These are phyloP conservation scores for Lentithecium fluviatile DNA, from an alignment of 495 filamentous ascomycete genomes.

Conservation along the genomic window DNA sequence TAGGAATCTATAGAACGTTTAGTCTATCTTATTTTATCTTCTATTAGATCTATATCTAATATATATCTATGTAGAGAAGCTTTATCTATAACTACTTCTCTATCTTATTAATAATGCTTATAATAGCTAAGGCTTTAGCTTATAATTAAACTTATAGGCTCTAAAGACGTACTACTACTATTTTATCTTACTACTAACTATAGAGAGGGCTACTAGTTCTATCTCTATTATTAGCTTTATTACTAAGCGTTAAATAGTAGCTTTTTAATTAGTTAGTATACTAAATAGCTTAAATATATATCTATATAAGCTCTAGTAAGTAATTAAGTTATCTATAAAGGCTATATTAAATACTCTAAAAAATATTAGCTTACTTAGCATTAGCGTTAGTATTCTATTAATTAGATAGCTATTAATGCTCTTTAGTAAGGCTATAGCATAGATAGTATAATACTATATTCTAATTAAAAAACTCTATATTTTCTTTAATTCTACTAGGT, in stretches of 20 bases:
- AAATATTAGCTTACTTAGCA: not conserved
- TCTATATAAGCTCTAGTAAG: too few relatives aligned
- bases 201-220: not conserved
- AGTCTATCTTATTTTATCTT: not conserved
- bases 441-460: not conserved
- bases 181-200: not conserved
- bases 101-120: not conserved
- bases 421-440: not conserved
- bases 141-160: too few relatives aligned
- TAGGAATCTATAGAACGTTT: not conserved
- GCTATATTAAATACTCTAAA: not conserved
- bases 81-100: not conserved
- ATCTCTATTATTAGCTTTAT: too few relatives aligned
- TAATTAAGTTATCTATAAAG: not conserved
- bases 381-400: too few relatives aligned
- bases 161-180: not conserved
- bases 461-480: not conserved
- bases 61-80: not conserved
- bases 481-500: not conserved
- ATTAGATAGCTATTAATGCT: not conserved
- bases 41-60: not conserved
- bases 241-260: not conserved
- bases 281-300: not conserved
- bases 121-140: not conserved
- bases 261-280: not conserved